Percentiles rank a stretch among this genome's conserved stretches.
These are phyloP conservation scores for Fonsecaea pugnacius DNA, from an alignment of 2,329 filamentous ascomycete genomes.

Conservation along the genomic window DNA sequence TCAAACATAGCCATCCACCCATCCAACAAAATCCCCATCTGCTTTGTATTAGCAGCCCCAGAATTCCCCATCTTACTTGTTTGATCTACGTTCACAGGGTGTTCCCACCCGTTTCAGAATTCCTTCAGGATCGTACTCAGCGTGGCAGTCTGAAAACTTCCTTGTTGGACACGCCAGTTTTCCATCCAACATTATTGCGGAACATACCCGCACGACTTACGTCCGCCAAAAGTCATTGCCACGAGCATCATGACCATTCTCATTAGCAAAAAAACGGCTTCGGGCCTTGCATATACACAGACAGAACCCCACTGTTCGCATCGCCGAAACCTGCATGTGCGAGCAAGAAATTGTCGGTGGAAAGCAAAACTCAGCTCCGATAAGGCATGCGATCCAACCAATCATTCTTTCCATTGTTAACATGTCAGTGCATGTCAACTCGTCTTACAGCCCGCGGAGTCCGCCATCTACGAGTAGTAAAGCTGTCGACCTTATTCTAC, in stretches of 20 bases:
- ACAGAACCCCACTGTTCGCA: background rate
- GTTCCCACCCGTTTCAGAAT: background rate
- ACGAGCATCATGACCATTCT: background rate
- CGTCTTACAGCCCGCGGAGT: slow-evolving; percentile 16
- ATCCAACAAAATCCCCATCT: background rate
- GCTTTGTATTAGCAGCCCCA: background rate
- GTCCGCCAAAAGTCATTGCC: background rate
- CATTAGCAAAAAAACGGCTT: background rate
- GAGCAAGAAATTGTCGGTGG: background rate
- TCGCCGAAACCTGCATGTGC: background rate
- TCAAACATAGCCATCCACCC: background rate
- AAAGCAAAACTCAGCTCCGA: slow-evolving; percentile 1
- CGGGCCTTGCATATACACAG: background rate
- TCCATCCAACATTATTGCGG: background rate
- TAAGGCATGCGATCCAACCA: slow-evolving; percentile 7
- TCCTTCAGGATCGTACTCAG: background rate
- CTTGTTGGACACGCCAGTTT: background rate
- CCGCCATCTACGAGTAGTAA: slow-evolving; percentile 11
- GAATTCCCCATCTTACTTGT: background rate
- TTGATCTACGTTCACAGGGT: background rate
- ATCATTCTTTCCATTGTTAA: slow-evolving; percentile 6
- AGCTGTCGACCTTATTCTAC: slow-evolving; percentile 12
- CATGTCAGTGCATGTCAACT: slow-evolving; percentile 1
- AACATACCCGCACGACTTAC: background rate
- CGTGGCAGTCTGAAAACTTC: background rate